A percentile compares a stretch with the other conserved stretches of the same genome.
phyloP scores from a whole-genome alignment of 2,329 filamentous ascomycete species.

The Cercospora brassicicola region DNA sequence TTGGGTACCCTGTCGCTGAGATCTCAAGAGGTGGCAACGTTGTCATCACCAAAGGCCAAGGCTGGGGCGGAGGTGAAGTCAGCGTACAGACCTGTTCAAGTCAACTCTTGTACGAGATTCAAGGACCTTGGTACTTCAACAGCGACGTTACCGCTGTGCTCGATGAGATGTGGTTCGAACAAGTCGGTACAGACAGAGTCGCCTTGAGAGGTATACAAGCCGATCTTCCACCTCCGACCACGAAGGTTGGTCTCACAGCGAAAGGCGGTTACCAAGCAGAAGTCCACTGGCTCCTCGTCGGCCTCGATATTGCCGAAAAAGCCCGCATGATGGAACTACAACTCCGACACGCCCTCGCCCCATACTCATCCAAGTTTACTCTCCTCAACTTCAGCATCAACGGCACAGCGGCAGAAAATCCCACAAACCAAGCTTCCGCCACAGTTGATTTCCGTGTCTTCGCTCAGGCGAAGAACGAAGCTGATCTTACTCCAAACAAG shows the following conservation, averaged over 20 bases:
- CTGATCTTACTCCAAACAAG: constrained; percentile 33
- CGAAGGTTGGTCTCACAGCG: constrained; percentile 52
- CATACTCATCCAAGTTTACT: constrained; percentile 41
- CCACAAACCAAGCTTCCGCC: constrained; percentile 46
- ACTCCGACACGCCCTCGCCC: constrained; percentile 43
- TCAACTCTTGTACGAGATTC: constrained; percentile 57
- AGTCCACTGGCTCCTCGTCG: constrained; percentile 47
- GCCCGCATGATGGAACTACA: constrained; percentile 50
- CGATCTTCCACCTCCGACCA: constrained; percentile 51
- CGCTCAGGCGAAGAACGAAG: constrained; percentile 34
- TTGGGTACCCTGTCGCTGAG: constrained; percentile 42
- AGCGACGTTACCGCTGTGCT: constrained; percentile 58
- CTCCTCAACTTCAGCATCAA: constrained; percentile 43
- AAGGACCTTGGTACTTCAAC: constrained; percentile 59
- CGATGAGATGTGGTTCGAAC: constrained; percentile 53
- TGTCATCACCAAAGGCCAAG: constrained; percentile 42
- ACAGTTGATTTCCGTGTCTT: constrained; percentile 52
- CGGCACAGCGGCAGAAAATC: constrained; percentile 48
- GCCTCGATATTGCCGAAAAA: constrained; percentile 50
- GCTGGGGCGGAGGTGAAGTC: constrained; percentile 40
- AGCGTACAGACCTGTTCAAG: constrained; percentile 54
- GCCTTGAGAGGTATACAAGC: constrained; percentile 49
- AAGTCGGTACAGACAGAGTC: constrained; percentile 53
- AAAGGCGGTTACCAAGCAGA: constrained; percentile 52
- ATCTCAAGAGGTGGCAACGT: constrained; percentile 41